Conservation (phyloP, 768 basidiomycete species). For the Sporobolomyces roseus region DNA sequence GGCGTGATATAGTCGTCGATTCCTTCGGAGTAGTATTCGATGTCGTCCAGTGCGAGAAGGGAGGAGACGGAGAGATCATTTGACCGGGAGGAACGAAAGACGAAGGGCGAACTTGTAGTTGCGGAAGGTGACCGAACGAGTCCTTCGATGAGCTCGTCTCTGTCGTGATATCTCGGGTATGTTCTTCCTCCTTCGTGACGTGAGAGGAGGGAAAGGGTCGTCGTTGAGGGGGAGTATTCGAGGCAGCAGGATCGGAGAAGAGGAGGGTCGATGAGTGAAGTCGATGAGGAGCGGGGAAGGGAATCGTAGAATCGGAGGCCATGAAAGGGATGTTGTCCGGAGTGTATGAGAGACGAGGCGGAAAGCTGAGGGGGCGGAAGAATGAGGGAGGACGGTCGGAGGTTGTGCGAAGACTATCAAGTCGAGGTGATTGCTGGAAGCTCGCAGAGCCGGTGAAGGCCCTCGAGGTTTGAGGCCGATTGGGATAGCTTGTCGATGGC, state of each 20-base stretch:
- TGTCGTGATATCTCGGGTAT: background rate
- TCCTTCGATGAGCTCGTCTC: conserved; percentile 1
- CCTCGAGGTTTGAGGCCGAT: too few relatives aligned
- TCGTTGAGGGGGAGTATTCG: background rate
- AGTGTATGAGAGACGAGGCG: background rate
- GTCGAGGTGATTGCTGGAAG: background rate
- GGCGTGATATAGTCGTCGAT: too few relatives aligned
- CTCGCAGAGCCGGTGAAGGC: background rate
- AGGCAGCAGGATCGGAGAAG: too few relatives aligned
- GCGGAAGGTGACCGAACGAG: conserved; percentile 6
- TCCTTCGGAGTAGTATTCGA: too few relatives aligned
- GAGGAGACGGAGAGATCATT: background rate
- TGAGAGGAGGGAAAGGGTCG: background rate
- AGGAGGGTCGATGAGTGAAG: background rate
- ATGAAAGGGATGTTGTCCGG: conserved; percentile 2
- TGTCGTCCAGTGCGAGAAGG: too few relatives aligned
- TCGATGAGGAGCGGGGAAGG: conserved; percentile 10
- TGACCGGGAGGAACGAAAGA: conserved; percentile 11
- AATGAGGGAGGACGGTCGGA: background rate
- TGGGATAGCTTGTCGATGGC: too few relatives aligned
- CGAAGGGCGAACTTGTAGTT: background rate
- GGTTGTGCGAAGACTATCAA: background rate
- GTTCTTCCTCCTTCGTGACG: background rate
- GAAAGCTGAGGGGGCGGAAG: background rate
- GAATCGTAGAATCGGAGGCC: background rate